Conservation (phyloP, 768 basidiomycete species). For the Strobilomyces dryophilus region DNA sequence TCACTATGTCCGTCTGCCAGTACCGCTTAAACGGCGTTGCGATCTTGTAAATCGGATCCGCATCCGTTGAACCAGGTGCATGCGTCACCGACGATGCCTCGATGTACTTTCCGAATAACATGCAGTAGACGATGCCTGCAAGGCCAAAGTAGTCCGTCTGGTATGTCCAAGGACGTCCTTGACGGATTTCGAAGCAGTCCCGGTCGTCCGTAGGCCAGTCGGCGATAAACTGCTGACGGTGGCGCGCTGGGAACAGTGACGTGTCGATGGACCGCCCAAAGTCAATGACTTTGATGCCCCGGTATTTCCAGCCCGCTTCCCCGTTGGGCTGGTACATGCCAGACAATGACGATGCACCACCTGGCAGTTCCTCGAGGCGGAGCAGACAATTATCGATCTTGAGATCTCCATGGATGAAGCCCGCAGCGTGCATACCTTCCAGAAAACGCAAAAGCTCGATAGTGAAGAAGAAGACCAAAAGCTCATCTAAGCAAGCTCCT, state of each 20-base stretch:
- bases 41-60: slow-evolving; percentile 51
- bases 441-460: slow-evolving; percentile 82
- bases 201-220: slow-evolving; percentile 88
- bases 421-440: slow-evolving; percentile 73
- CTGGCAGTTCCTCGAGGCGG: slow-evolving; percentile 79
- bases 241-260: slow-evolving; percentile 60
- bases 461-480: slow-evolving; percentile 92
- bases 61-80: slow-evolving; percentile 30
- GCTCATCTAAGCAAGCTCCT: slow-evolving; percentile 83
- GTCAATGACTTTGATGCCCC: slow-evolving; percentile 93
- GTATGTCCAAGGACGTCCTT: slow-evolving; percentile 84
- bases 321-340: slow-evolving; percentile 75
- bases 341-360: slow-evolving; percentile 66
- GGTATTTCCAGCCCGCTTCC: slow-evolving; percentile 77
- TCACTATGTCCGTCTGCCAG: slow-evolving; percentile 92
- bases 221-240: slow-evolving; percentile 72
- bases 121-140: slow-evolving; percentile 89
- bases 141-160: slow-evolving; percentile 98
- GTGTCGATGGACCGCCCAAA: slow-evolving; percentile 96
- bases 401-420: slow-evolving; percentile 96
- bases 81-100: slow-evolving; percentile 56
- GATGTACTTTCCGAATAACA: slow-evolving; percentile 97
- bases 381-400: slow-evolving; percentile 99
- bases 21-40: slow-evolving; percentile 85
- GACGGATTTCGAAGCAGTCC: slow-evolving; percentile 90